A percentile compares a stretch with the other conserved stretches of the same genome.
phyloP scores from a whole-genome alignment of 2,329 filamentous ascomycete species.

The Claviceps spartinae region DNA sequence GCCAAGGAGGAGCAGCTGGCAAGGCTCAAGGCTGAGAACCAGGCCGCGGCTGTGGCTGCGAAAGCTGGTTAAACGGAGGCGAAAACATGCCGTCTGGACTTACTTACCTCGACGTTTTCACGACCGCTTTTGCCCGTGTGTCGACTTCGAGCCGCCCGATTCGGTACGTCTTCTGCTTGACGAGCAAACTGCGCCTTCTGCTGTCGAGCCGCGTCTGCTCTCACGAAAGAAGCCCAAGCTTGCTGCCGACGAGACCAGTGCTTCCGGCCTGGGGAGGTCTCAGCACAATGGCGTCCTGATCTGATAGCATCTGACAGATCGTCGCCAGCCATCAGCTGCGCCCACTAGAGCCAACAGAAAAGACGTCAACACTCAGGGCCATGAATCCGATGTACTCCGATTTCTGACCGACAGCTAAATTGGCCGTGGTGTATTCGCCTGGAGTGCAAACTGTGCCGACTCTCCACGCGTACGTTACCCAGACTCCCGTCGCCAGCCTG shows the following conservation, averaged over 20 bases:
- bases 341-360: background rate
- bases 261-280: background rate
- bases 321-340: background rate
- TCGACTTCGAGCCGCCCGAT: background rate
- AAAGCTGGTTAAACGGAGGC: slow-evolving; percentile 16
- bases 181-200: background rate
- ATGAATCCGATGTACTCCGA: no score
- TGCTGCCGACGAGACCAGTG: background rate
- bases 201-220: background rate
- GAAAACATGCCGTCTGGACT: background rate
- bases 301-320: background rate
- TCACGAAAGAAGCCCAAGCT: background rate
- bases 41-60: slow-evolving; percentile 24
- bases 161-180: background rate
- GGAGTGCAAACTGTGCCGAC: no score
- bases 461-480: no score
- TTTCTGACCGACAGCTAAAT: no score
- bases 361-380: background rate
- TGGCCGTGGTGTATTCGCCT: no score
- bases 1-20: slow-evolving; percentile 49
- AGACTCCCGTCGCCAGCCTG: no score
- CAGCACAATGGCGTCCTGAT: background rate
- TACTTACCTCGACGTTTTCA: background rate
- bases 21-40: slow-evolving; percentile 45
- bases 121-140: background rate